Conservation (phyloP, 768 basidiomycete genomes). For the Ramaria sp. region DNA sequence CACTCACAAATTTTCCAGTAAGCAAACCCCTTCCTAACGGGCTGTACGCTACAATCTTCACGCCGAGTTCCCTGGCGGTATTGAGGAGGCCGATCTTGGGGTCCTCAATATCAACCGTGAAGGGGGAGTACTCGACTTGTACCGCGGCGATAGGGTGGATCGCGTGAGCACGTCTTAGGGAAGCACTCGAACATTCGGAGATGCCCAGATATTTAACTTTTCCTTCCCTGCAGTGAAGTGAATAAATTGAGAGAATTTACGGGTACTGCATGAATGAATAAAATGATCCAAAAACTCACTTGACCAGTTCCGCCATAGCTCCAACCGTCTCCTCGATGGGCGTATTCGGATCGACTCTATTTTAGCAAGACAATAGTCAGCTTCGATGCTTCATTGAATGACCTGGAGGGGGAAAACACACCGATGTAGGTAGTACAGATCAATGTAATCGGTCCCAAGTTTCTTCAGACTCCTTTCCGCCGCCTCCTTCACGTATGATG, state of each 20-base stretch:
- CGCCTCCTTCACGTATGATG: conserved; percentile 28
- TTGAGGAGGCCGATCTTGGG: conserved; percentile 29
- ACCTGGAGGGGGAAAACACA: conserved; percentile 14
- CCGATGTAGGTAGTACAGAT: conserved; percentile 36
- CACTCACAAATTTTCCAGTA: conserved; percentile 33
- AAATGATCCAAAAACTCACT: conserved; percentile 14
- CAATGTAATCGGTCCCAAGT: conserved; percentile 31
- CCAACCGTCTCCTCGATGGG: conserved; percentile 13
- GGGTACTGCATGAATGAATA: too few species aligned
- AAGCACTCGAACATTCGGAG: conserved; percentile 35
- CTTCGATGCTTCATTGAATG: not conserved
- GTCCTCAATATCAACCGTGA: conserved; percentile 36
- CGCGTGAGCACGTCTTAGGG: conserved; percentile 38
- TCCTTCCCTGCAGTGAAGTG: conserved; percentile 20
- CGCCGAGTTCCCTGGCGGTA: conserved; percentile 37
- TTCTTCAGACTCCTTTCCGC: conserved; percentile 24
- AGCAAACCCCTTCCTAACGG: conserved; percentile 42
- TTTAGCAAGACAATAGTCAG: not conserved
- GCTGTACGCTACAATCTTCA: conserved; percentile 38
- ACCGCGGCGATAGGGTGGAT: conserved; percentile 40
- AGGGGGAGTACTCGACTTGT: conserved; percentile 42
- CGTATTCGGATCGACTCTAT: conserved; percentile 1
- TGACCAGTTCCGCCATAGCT: conserved; percentile 20
- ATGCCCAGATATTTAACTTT: conserved; percentile 43
- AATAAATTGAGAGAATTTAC: too few species aligned